Evolutionary conservation across 768 basidiomycete species (phyloP).

Genomic region (Kwoniella sp.): DNA sequence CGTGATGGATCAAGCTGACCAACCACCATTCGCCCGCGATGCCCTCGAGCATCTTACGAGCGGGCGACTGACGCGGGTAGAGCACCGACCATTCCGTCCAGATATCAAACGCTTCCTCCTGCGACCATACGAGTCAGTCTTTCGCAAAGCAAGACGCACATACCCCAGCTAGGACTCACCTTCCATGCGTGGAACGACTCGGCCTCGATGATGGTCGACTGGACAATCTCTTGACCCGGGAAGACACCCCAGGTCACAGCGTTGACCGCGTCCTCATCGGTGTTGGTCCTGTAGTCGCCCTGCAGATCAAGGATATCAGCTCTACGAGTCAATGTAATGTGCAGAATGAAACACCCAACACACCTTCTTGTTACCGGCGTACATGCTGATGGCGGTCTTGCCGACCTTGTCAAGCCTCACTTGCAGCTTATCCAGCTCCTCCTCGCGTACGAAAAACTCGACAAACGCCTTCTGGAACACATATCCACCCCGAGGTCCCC

Average conservation of each 20-base stretch:
- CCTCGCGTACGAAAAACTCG: conserved; percentile 73
- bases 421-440: conserved; percentile 55
- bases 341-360: conserved; percentile 39
- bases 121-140: too few species aligned
- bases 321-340: too few species aligned
- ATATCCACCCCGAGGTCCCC: conserved; percentile 88
- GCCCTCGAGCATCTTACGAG: conserved; percentile 66
- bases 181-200: conserved; percentile 96
- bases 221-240: conserved; percentile 89
- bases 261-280: conserved; percentile 72
- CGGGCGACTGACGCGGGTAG: conserved; percentile 69
- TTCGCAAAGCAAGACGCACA: neutral
- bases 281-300: conserved; percentile 77
- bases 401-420: conserved; percentile 53
- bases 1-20: conserved; percentile 86
- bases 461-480: conserved; percentile 98
- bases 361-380: conserved; percentile 76
- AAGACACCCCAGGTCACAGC: conserved; percentile 99
- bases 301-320: conserved; percentile 42
- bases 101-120: conserved; percentile 95
- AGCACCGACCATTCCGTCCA: conserved; percentile 93
- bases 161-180: conserved; percentile 54
- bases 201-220: conserved; percentile 92
- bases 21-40: conserved; percentile 77
- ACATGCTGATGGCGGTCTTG: conserved; percentile 64